Percentiles rank a stretch among this genome's conserved stretches.
Conservation (phyloP, 805 yeast genomes). For the Monosporozyma unispora region DNA sequence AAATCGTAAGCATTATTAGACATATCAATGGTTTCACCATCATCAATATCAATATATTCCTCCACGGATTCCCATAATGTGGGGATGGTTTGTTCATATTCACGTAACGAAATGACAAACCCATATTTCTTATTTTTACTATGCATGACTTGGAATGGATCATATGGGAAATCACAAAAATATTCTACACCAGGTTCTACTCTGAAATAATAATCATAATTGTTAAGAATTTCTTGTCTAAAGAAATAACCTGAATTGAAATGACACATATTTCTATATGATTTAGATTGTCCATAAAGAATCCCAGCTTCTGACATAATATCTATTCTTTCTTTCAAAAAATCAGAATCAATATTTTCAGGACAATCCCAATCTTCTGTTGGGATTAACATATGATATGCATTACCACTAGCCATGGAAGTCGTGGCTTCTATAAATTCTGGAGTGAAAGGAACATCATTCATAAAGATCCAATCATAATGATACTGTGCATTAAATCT, state of each 20-base stretch:
- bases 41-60: slow-evolving; percentile 47
- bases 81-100: slow-evolving; percentile 77
- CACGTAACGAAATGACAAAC: slow-evolving; percentile 75
- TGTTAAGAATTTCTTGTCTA: slow-evolving; percentile 58
- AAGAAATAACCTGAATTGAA: slow-evolving; percentile 88
- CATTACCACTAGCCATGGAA: slow-evolving; percentile 52
- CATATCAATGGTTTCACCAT: slow-evolving; percentile 38
- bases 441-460: slow-evolving; percentile 59
- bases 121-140: slow-evolving; percentile 74
- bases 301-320: slow-evolving; percentile 40
- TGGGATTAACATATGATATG: slow-evolving; percentile 61
- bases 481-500: slow-evolving; percentile 56
- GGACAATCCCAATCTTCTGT: slow-evolving; percentile 74
- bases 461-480: slow-evolving; percentile 73
- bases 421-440: slow-evolving; percentile 54
- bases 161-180: slow-evolving; percentile 76
- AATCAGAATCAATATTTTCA: slow-evolving; percentile 50
- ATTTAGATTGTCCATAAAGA: slow-evolving; percentile 54
- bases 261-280: slow-evolving; percentile 90
- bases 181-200: slow-evolving; percentile 90
- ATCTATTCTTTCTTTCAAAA: slow-evolving; percentile 39
- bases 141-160: slow-evolving; percentile 76
- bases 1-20: slow-evolving; percentile 28
- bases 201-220: slow-evolving; percentile 87
- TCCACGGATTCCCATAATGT: slow-evolving; percentile 70